Conservation (phyloP, 495 filamentous ascomycete species). For the Bathelium albidoporum region DNA sequence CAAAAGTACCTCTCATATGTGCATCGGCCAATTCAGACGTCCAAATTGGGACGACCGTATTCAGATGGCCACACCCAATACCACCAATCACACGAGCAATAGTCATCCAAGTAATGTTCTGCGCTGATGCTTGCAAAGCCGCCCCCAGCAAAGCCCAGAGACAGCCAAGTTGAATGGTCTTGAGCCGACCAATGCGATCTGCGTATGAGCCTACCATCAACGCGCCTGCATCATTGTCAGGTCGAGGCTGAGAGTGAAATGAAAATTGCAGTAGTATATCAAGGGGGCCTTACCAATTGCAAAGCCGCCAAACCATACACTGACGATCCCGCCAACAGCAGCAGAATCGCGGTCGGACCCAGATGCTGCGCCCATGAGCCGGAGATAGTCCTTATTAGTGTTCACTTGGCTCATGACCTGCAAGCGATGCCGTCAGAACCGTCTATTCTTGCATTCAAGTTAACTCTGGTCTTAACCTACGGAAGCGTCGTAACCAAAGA, state of each 20-base stretch:
- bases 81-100: constrained; percentile 47
- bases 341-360: constrained; percentile 21
- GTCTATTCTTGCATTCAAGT: neutral
- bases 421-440: neutral
- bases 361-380: constrained; percentile 18
- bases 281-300: constrained; percentile 10
- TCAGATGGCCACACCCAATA: constrained; percentile 59
- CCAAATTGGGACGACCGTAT: constrained; percentile 60
- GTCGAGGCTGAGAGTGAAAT: neutral
- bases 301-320: constrained; percentile 26
- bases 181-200: constrained; percentile 11
- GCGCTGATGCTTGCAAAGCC: constrained; percentile 33
- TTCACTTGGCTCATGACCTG: constrained; percentile 34
- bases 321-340: constrained; percentile 24
- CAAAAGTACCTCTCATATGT: constrained; percentile 56
- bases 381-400: constrained; percentile 29
- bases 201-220: constrained; percentile 11
- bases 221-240: constrained; percentile 3
- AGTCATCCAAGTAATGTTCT: constrained; percentile 61
- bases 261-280: neutral
- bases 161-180: constrained; percentile 11
- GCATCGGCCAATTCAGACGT: constrained; percentile 58
- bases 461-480: neutral
- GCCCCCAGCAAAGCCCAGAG: constrained; percentile 10
- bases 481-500: constrained; percentile 30